Evolutionary conservation across 2,329 filamentous ascomycete species (phyloP).

Genomic region (Coniochaeta ligniaria): DNA sequence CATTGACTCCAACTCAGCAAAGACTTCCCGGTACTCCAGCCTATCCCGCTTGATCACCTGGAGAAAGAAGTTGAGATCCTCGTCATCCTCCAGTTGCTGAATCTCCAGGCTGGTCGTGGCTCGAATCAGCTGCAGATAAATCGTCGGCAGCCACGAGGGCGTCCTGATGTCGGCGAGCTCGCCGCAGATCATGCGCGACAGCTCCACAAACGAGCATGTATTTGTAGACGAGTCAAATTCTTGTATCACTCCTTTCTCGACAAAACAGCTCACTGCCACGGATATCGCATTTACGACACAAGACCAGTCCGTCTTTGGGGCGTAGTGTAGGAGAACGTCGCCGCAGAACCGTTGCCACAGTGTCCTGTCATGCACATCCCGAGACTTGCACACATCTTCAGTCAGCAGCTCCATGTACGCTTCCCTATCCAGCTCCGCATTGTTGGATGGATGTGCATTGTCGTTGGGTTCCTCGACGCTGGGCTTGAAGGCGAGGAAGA

Average conservation of each 20-base stretch:
- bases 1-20: not conserved
- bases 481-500: constrained; percentile 1
- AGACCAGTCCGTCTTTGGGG: not conserved
- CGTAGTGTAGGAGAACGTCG: not conserved
- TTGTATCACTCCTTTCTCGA: not conserved
- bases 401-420: not conserved
- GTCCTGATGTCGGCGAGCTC: not conserved
- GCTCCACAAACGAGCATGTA: not conserved
- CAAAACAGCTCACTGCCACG: not conserved
- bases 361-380: not conserved
- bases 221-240: not conserved
- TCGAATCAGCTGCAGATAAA: not conserved
- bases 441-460: not conserved
- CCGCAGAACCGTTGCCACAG: not conserved
- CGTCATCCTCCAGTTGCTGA: not conserved
- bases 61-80: not conserved
- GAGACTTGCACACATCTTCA: not conserved
- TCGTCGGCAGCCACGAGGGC: not conserved
- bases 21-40: not conserved
- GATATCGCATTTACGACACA: not conserved
- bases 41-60: not conserved
- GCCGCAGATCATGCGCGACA: not conserved
- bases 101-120: not conserved
- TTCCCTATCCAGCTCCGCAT: not conserved
- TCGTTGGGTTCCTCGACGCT: not conserved